Evolutionary conservation across 352 stramenopile genomes (phyloP).

Genomic region (Sclerospora graminicola): DNA sequence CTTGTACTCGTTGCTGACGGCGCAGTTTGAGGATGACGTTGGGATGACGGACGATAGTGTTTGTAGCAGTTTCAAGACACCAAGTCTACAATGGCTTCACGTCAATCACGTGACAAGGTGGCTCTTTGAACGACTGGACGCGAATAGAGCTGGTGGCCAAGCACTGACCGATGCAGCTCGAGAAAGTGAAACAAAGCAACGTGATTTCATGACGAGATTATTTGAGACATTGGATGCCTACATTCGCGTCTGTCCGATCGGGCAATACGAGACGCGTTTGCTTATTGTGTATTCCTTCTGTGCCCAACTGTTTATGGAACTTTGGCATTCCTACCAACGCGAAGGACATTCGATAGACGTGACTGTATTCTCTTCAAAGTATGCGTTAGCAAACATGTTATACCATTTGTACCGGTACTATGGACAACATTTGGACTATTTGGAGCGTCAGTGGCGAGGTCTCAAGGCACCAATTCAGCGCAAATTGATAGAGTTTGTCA

Average conservation of each 20-base stretch:
- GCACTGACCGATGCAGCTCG: constrained; percentile 10
- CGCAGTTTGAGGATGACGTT: constrained; percentile 51
- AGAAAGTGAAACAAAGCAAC: constrained; percentile 27
- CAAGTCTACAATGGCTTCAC: constrained; percentile 51
- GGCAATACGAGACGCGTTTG: constrained; percentile 87
- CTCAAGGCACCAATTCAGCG: constrained; percentile 92
- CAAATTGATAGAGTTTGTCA: constrained; percentile 96
- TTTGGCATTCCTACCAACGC: constrained; percentile 24
- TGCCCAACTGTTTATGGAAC: constrained; percentile 73
- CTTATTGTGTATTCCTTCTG: constrained; percentile 87
- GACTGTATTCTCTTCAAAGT: constrained; percentile 18
- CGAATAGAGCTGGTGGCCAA: constrained; percentile 8
- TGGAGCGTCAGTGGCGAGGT: constrained; percentile 76
- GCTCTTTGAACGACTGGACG: constrained; percentile 37
- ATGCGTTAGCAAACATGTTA: constrained; percentile 81
- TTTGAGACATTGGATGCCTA: constrained; percentile 90
- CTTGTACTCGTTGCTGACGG: constrained; percentile 83
- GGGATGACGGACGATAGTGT: constrained; percentile 5
- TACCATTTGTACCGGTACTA: constrained; percentile 95
- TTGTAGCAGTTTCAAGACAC: constrained; percentile 3
- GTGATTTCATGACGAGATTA: constrained; percentile 63
- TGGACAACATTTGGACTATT: constrained; percentile 77
- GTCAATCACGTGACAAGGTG: constrained; percentile 50
- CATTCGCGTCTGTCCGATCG: constrained; percentile 79
- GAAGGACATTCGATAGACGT: constrained; percentile 5